Evolutionary conservation across 495 filamentous ascomycete genomes (phyloP), one percentile per base, ranked within the genome.

Genomic region (Talaromyces adpressus): DNA sequence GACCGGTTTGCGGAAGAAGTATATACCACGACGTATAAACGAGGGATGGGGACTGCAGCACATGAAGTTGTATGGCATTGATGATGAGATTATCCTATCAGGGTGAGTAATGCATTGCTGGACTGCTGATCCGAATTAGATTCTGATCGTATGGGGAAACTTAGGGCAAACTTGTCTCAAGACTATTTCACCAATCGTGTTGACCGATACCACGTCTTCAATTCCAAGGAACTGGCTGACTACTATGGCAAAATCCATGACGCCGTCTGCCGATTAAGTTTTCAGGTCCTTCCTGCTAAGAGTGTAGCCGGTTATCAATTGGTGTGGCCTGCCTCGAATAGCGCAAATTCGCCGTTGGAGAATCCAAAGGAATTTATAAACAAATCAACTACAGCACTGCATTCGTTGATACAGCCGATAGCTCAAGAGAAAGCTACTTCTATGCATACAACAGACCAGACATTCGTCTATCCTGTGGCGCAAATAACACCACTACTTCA

Each of bases 1-100:
- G 30, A 97, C 90, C 0, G 95, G 94, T 0, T 65, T 93, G 52
- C 84, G 87, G 54, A 98, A 98, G 79, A 85, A 84, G 67, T 72
- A 90, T 66, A 82, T 98, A 51, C 94, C 94, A 2, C 88, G 85
- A 65, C 84, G 94, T 9, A 91, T 98, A 70, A 99, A 99, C 68
- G 94, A 99, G 72, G 94, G 94, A 39, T 99, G 94, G 93, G 94
- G 94, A 14, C 76, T 99, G 51, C 94, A 99, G 70, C 94, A 99
- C 70, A 99, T 99, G 91, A 99, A 99, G 81, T 82, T 99, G 0
- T 99, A 99, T 67, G 94, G 95, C 0, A 75, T 97, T 49, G 94
- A 99, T 65, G 92, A 98, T 69, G 93, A 97, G 73, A 87, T 99
- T 57, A 94, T 99, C 39, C 82, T 99, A 29, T 96, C 92, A 2